Conservation (phyloP, 1,284 basidiomycete genomes). For the Rhodotorula mucilaginosa region DNA sequence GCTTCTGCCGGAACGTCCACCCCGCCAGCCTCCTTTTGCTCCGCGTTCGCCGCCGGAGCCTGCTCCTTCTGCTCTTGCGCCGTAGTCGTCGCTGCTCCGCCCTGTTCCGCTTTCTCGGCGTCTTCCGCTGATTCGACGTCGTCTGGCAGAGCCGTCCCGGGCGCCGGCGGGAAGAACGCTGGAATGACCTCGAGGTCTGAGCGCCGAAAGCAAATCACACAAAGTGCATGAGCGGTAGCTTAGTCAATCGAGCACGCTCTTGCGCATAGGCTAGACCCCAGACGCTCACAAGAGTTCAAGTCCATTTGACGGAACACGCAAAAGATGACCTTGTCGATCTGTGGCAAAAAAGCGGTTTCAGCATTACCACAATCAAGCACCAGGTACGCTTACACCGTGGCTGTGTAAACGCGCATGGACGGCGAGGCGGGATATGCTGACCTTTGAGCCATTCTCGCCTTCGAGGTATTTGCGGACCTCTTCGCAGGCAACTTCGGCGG, state of each 20-base stretch:
- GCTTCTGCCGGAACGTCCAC: not conserved
- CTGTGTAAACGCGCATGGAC: not conserved
- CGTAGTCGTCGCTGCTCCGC: not conserved
- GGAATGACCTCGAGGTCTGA: conserved; percentile 31
- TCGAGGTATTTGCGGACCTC: conserved; percentile 62
- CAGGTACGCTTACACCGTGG: too few relatives aligned
- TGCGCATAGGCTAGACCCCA: not conserved
- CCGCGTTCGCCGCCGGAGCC: not conserved
- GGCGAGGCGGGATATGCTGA: conserved; percentile 43
- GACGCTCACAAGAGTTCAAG: conserved; percentile 20
- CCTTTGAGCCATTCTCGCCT: conserved; percentile 56
- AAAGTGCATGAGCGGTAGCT: not conserved
- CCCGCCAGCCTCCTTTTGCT: not conserved
- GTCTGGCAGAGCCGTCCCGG: not conserved
- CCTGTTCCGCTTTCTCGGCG: not conserved
- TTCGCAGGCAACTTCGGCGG: conserved; percentile 66
- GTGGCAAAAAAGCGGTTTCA: not conserved
- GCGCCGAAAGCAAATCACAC: too few relatives aligned
- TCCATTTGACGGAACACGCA: conserved; percentile 68
- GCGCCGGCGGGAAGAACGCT: conserved; percentile 31
- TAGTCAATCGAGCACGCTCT: too few relatives aligned
- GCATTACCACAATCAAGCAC: too few relatives aligned
- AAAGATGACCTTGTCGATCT: conserved; percentile 72
- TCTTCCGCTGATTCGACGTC: not conserved
- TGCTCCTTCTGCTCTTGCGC: not conserved